Conservation (phyloP, 495 filamentous ascomycete genomes). For the Parathielavia hyrcaniae region DNA sequence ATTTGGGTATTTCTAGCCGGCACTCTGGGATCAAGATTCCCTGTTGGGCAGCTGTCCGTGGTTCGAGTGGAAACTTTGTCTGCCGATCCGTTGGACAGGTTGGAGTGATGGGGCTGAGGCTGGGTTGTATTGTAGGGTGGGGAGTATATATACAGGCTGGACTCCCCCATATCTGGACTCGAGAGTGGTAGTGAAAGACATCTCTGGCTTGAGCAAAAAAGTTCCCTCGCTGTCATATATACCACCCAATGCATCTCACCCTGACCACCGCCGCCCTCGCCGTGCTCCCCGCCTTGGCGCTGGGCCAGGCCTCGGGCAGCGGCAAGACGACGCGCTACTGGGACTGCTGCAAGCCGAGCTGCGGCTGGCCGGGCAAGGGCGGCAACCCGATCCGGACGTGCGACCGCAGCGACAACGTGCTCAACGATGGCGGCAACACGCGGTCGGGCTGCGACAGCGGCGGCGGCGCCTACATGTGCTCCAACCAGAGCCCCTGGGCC, state of each 20-base stretch:
- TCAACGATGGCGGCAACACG: conserved; percentile 43
- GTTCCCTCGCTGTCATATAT: not conserved
- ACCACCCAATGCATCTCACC: conserved; percentile 27
- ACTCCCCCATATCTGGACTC: not conserved
- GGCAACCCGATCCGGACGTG: conserved; percentile 48
- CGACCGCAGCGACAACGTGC: conserved; percentile 50
- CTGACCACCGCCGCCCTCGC: conserved; percentile 20
- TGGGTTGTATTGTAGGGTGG: not conserved
- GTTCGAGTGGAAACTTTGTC: conserved; percentile 1
- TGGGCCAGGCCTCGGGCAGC: conserved; percentile 32
- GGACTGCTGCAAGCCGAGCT: conserved; percentile 66
- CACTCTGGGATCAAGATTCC: not conserved
- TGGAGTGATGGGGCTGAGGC: not conserved
- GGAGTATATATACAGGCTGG: not conserved
- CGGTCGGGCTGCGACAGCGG: conserved; percentile 46
- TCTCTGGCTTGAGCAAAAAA: not conserved
- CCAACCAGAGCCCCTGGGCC: conserved; percentile 57
- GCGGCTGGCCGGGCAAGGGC: conserved; percentile 56
- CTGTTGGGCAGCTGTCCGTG: not conserved
- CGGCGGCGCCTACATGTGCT: conserved; percentile 58
- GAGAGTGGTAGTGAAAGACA: too few species aligned
- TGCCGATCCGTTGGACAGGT: not conserved
- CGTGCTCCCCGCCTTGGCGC: conserved; percentile 21
- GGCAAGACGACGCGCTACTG: conserved; percentile 61
- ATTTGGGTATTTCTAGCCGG: conserved; percentile 3